A percentile compares a stretch with the other conserved stretches of the same genome.
phyloP scores from a whole-genome alignment of 306 rosid genomes.

The Rosa lucieae region DNA sequence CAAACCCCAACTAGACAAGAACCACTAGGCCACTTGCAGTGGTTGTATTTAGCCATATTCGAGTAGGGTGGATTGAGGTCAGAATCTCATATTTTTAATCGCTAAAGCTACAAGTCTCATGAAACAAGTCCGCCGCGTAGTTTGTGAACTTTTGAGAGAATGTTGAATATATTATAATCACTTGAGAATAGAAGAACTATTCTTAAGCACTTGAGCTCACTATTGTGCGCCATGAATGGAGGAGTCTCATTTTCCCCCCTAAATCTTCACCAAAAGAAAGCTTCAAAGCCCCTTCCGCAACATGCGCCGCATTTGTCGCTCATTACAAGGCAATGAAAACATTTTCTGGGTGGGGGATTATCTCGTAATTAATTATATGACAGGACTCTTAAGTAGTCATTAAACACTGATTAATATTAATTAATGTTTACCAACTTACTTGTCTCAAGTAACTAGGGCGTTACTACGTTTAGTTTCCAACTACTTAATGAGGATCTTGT shows the following conservation, averaged over 20 bases:
- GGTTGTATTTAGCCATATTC: not conserved
- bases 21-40: too few relatives aligned
- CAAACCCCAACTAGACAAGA: too few relatives aligned
- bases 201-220: conserved; percentile 3
- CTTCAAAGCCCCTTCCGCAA: conserved; percentile 3
- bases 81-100: not conserved
- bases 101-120: not conserved
- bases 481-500: not conserved
- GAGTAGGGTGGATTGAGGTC: not conserved
- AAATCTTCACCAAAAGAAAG: not conserved
- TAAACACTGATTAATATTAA: not conserved
- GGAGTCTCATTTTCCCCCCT: not conserved
- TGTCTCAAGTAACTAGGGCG: not conserved
- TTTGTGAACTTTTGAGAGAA: not conserved
- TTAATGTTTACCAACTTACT: not conserved
- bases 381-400: not conserved
- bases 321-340: conserved; percentile 1
- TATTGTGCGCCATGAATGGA: conserved; percentile 8
- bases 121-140: too few relatives aligned
- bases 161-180: not conserved
- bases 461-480: conserved; percentile 3
- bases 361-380: not conserved
- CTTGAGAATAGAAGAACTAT: not conserved
- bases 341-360: not conserved
- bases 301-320: conserved; percentile 23